Base-by-base conservation (phyloP, 306 rosid genomes). In the Cicer yamashitae region DNA sequence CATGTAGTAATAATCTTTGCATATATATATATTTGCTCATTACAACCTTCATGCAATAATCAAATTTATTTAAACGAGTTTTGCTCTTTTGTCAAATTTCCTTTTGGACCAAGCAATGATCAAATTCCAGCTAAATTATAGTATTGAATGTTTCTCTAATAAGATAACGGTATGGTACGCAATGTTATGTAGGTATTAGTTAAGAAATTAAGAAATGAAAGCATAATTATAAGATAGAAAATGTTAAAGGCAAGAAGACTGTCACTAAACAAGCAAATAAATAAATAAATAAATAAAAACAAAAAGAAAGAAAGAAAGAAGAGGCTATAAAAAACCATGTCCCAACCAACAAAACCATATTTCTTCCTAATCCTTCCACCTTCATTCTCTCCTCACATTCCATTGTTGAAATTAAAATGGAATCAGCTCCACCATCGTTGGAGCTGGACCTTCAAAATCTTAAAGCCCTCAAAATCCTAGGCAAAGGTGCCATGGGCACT, bases 401-500 rank as follows among this genome's bases (percentile, higher is more conserved):
- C 60, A 74, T 38, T 25, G 0, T 38, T 25, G 0, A 48, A 38
- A 63, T 4, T 15, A 50, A 70, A 15, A 90, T 90, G 89, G 96
- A 88, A 45, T 63, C 73, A 39, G 74, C 77, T 18, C 75, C 86
- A 11, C 15, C 89, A 1, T 54, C 82, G 37, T 84, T 84, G 86
- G 85, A 85, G 79, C 89, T 92, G 20, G 48, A 82, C 61, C 72
- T 92, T 7, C 85, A 86, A 58, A 88, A 77, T 51, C 93, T 92
- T 73, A 87, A 11, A 71, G 82, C 92, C 9, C 65, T 96, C 37
- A 87, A 89, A 65, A 80, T 96, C 43, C 88, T 96, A 0, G 99
- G 99, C 1, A 87, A 88, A 41, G 99, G 99, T 6, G 99, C 96
- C 71, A 90, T 92, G 99, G 99, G 99, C 8, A 96, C 98, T 4